These are phyloP conservation scores for Ceratocystis harringtonii DNA, from an alignment of 2,329 filamentous ascomycete genomes.

Conservation along the genomic window DNA sequence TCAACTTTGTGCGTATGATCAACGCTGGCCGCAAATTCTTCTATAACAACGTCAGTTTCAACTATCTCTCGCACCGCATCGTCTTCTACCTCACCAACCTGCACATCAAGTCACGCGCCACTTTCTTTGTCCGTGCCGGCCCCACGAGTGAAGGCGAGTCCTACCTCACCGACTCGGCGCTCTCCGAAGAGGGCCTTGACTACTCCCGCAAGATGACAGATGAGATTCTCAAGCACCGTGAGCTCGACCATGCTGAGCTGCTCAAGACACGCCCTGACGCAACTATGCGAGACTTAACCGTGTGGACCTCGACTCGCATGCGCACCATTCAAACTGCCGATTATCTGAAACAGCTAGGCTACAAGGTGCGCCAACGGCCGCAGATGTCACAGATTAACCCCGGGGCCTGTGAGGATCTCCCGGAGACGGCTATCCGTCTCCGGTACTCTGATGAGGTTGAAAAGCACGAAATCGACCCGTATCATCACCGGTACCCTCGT, in stretches of 20 bases:
- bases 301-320: slow-evolving; percentile 90
- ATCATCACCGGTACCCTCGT: slow-evolving; percentile 89
- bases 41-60: slow-evolving; percentile 94
- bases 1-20: slow-evolving; percentile 99
- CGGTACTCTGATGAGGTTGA: slow-evolving; percentile 81
- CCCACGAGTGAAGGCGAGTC: slow-evolving; percentile 76
- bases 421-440: slow-evolving; percentile 63
- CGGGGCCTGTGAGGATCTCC: slow-evolving; percentile 87
- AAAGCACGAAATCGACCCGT: slow-evolving; percentile 88
- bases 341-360: slow-evolving; percentile 62
- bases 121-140: slow-evolving; percentile 82
- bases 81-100: slow-evolving; percentile 97
- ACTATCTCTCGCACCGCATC: slow-evolving; percentile 90
- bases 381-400: slow-evolving; percentile 98
- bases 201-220: slow-evolving; percentile 83
- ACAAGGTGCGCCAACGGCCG: slow-evolving; percentile 76
- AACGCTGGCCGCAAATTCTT: slow-evolving; percentile 87
- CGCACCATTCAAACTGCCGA: slow-evolving; percentile 83
- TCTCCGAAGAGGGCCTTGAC: slow-evolving; percentile 63
- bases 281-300: slow-evolving; percentile 63
- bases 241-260: slow-evolving; percentile 59
- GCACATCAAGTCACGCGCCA: slow-evolving; percentile 88
- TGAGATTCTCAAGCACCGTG: slow-evolving; percentile 64
- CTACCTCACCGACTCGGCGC: slow-evolving; percentile 76
- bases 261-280: slow-evolving; percentile 50